Evolutionary conservation across 2,329 filamentous ascomycete genomes (phyloP).

Genomic region (Trichophyton rubrum): DNA sequence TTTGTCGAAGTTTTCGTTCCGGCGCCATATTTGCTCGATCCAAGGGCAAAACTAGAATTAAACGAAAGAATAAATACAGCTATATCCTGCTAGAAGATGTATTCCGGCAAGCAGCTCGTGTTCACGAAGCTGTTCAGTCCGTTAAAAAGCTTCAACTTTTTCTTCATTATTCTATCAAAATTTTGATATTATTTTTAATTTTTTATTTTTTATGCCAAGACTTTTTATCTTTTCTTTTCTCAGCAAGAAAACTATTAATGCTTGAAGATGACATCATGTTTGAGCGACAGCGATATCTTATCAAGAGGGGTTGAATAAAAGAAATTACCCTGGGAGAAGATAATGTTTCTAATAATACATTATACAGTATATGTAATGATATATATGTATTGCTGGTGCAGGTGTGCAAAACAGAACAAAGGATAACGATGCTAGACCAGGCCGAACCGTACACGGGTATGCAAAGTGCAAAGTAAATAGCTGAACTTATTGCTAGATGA

Average conservation of each 20-base stretch:
- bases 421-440: background rate
- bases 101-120: background rate
- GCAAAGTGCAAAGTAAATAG: background rate
- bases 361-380: background rate
- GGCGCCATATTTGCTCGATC: background rate
- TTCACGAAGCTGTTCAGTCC: background rate
- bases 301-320: background rate
- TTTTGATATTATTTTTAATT: background rate
- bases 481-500: background rate
- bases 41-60: background rate
- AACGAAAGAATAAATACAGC: background rate
- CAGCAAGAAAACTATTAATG: background rate
- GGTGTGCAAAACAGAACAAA: background rate
- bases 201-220: background rate
- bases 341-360: no score
- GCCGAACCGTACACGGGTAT: background rate
- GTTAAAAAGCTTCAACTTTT: background rate
- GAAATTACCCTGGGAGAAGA: background rate
- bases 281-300: background rate
- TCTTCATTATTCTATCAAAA: background rate
- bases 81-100: background rate
- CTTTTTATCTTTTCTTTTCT: background rate
- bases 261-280: background rate
- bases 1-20: background rate
- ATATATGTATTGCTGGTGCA: background rate